Base-by-base conservation (phyloP, 768 basidiomycete genomes). In the Suillus subaureus region DNA sequence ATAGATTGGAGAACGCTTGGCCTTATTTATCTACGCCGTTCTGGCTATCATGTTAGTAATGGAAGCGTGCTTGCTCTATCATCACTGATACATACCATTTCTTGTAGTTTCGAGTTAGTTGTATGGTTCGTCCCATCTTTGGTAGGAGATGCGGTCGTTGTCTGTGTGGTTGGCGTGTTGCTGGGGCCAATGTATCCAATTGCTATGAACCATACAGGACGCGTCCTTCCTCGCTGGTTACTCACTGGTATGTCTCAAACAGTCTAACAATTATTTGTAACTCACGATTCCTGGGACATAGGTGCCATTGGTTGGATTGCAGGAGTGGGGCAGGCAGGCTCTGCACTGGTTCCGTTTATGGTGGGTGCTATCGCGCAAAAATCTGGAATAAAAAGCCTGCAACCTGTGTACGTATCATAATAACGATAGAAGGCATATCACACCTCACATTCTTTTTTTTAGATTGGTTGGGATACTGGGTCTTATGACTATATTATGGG, bases 321-420 rank as follows among this genome's bases (percentile, higher is more conserved):
- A 7, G 86, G 85, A 5, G 83, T 87, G 39, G 91, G 92, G 0
- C 88, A 89, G 71, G 86, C 89, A 3, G 92, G 92, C 21, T 87
- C 87, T 49, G 91, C 91, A 0, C 67, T 90, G 8, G 71, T 93
- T 6, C 91, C 92, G 0, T 92, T 93, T 69, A 82, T 92, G 66
- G 89, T 89, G 1, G 91, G 91, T 28, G 83, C 87, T 2, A 82
- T 93, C 31, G 85, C 91, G 7, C 81, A 82, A 31, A 86, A 81
- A 66, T 84, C 86, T 45, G 91, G 84, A 0, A 86, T 86, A 42
- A 68, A 68, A 16, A 72, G 75, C 13, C 64, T 85, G 64, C 83
- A 83, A 67, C 75, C 75, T 15, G 21, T 77, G 75, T 76, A 64
- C 63, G 75, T 69, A 37, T 33, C 7, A 37, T 35, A 6, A 39